phyloP scores from a whole-genome alignment of 257 asterid species.

The Solanum bulbocastanum region DNA sequence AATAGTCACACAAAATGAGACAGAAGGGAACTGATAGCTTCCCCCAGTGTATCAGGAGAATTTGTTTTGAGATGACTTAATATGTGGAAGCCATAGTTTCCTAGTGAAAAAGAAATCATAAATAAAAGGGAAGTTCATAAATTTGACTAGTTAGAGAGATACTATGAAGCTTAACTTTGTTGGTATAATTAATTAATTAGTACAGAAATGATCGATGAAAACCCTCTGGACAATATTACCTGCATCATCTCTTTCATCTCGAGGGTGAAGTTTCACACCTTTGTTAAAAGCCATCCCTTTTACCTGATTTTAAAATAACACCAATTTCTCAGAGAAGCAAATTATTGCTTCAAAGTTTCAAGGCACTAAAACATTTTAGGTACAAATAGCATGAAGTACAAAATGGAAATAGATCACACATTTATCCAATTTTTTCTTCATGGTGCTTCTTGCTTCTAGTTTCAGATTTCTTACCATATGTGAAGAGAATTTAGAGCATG shows the following conservation, averaged over 20 bases:
- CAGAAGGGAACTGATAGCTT: background rate
- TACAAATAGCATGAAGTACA: background rate
- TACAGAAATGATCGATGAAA: background rate
- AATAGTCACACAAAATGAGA: background rate
- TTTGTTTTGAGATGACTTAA: background rate
- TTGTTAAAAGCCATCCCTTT: constrained; percentile 96
- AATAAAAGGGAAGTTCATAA: background rate
- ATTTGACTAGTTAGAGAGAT: background rate
- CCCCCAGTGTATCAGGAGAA: background rate
- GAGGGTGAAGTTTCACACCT: constrained; percentile 45
- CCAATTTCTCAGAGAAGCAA: background rate
- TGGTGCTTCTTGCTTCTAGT: background rate
- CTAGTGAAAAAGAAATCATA: background rate
- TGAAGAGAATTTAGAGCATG: background rate
- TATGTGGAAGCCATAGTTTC: background rate
- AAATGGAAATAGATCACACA: background rate
- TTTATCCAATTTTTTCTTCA: background rate
- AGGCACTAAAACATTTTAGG: background rate
- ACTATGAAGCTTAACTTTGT: background rate
- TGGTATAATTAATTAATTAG: background rate
- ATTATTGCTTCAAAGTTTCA: background rate
- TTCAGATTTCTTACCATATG: background rate
- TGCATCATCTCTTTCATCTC: constrained; percentile 82
- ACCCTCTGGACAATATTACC: constrained; percentile 22
- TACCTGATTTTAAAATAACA: constrained; percentile 39